phyloP scores from a whole-genome alignment of 2,329 filamentous ascomycete genomes.

The Decorospora gaudefroyi region DNA sequence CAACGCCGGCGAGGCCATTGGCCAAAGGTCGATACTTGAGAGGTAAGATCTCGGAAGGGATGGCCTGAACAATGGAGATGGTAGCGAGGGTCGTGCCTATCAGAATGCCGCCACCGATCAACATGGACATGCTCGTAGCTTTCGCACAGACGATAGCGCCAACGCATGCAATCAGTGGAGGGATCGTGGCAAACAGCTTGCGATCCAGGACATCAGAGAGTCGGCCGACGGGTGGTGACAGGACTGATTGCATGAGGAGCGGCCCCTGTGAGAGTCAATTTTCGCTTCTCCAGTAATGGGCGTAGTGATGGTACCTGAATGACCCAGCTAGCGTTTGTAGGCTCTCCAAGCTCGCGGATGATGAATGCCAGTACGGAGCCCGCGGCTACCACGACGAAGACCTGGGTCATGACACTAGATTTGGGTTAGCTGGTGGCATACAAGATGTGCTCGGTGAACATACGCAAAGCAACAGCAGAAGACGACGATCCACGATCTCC shows the following conservation, averaged over 20 bases:
- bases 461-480: conserved; percentile 57
- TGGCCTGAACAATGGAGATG: conserved; percentile 61
- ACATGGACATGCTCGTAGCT: conserved; percentile 60
- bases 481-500: conserved; percentile 60
- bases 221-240: conserved; percentile 61
- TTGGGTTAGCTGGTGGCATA: conserved; percentile 2
- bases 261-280: conserved; percentile 52
- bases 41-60: conserved; percentile 61
- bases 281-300: accelerated
- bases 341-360: conserved; percentile 58
- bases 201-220: conserved; percentile 62
- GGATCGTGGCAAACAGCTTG: conserved; percentile 58
- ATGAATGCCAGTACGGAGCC: conserved; percentile 62
- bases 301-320: conserved; percentile 51
- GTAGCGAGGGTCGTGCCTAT: conserved; percentile 60
- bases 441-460: conserved; percentile 17
- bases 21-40: conserved; percentile 61
- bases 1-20: conserved; percentile 59
- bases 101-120: conserved; percentile 63
- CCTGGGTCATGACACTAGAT: conserved; percentile 55
- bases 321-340: conserved; percentile 59
- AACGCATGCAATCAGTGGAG: conserved; percentile 59
- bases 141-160: conserved; percentile 61
- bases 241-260: conserved; percentile 61
- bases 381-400: conserved; percentile 61